Evolutionary conservation across 78 protist genomes (phyloP), one percentile per base, ranked within the genome.

Genomic region (Dictyostelium firmibasis): DNA sequence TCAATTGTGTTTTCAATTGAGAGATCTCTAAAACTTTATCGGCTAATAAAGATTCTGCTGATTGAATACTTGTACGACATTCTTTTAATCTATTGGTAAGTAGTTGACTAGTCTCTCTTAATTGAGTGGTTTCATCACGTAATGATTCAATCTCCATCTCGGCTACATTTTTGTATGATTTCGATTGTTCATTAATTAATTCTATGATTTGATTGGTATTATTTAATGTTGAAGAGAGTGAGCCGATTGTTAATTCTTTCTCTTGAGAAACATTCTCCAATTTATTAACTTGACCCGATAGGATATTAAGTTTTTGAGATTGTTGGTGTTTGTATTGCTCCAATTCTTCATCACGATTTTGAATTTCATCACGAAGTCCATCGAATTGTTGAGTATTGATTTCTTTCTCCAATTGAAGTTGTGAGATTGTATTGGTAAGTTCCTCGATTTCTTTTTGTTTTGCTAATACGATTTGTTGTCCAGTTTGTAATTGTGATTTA

Each of bases 91-190:
- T 60, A 6, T 64, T 36, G 38, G 83, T 41, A 0, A 69, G 53
- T 14, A 35, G 27, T 20, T 7, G 16, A 18, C n/a, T 25, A 9
- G 86, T 89, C 11, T 89, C 87, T 16, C 94, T 10, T n/a, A 89
- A 53, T 31, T 6, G 9, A 5, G 57, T 47, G 3, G 82, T 81
- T 43, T 89, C 94, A 23, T 20, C 50, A 35, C 87, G 47, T 3
- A 89, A 53, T 18, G 77, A 38, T 25, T 89, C 94, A 31, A 89
- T 77, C 25, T 89, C 87, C 94, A 89, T 89, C 13, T 81, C 94
- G 7, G 84, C 57, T 2, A 89, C 94, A 35, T 89, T 69, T 50
- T 69, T 89, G 57, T 50, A 89, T 35, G 38, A 60, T 75, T 81
- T 89, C 0, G 94, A 50, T 47, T 89, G 94, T 47, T 89, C 87